Conservation (phyloP, 495 filamentous ascomycete genomes). For the Rusavskia elegans region DNA sequence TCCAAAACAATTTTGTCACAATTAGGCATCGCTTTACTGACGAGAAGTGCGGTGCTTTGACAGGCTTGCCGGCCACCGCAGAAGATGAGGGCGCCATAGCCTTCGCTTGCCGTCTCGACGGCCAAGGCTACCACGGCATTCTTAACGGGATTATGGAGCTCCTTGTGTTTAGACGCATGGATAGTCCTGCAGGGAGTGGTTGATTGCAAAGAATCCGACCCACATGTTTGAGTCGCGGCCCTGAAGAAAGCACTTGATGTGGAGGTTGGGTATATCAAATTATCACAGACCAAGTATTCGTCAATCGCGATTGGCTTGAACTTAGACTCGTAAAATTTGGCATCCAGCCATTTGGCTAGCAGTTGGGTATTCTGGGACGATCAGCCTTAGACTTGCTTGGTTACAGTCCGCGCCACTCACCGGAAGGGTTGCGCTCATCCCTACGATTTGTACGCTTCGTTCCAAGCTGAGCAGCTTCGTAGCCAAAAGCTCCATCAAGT, state of each 20-base stretch:
- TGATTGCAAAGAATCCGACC: slow-evolving; percentile 20
- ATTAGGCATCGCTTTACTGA: slow-evolving; percentile 46
- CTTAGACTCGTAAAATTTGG: slow-evolving; percentile 54
- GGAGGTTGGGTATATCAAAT: slow-evolving; percentile 48
- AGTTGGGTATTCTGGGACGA: slow-evolving; percentile 45
- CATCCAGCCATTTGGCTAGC: slow-evolving; percentile 56
- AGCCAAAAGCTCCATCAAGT: slow-evolving; percentile 64
- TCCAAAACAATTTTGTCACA: slow-evolving; percentile 32
- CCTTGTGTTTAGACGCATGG: slow-evolving; percentile 35
- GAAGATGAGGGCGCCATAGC: slow-evolving; percentile 62
- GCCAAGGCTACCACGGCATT: slow-evolving; percentile 59
- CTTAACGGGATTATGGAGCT: slow-evolving; percentile 44
- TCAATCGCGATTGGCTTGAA: slow-evolving; percentile 62
- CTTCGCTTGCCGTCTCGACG: slow-evolving; percentile 46
- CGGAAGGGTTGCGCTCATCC: slow-evolving; percentile 70
- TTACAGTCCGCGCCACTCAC: slow-evolving; percentile 22
- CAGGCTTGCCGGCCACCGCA: slow-evolving; percentile 53
- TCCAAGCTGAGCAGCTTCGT: slow-evolving; percentile 60
- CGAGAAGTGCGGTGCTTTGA: slow-evolving; percentile 45
- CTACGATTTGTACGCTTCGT: slow-evolving; percentile 56
- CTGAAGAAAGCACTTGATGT: slow-evolving; percentile 47
- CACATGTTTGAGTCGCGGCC: slow-evolving; percentile 37
- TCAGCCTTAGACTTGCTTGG: slow-evolving; percentile 8
- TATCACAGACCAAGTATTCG: slow-evolving; percentile 63
- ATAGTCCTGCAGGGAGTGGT: slow-evolving; percentile 34